Evolutionary conservation across 495 filamentous ascomycete genomes (phyloP), one percentile per base, ranked within the genome.

Genomic region (Cercophora scortea): DNA sequence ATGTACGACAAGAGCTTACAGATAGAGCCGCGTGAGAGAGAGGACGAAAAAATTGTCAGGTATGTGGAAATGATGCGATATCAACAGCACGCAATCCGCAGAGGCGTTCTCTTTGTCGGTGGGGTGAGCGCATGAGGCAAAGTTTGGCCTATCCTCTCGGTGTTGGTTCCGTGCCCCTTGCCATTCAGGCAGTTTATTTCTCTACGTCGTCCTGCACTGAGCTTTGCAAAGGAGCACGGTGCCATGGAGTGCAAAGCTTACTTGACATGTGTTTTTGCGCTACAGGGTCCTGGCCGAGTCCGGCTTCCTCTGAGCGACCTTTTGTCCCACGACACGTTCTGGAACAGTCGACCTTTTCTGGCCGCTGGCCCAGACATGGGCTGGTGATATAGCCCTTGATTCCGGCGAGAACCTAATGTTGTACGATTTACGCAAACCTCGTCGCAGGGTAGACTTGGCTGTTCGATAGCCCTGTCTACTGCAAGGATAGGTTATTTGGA

Each of bases 1-100:
- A 96, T 97, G 94, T 98, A 96, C 71, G 89, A 97, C 63, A 87
- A 87, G 72, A 95, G 89, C 65, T 76, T 97, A 75, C 77, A 81
- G 55, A 85, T 98, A 47, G 93, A 98, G 69, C 93, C 94, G 43
- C 78, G 94, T 59, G 93, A 97, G 71, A 79, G 93, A 57, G 93
- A 97, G 69, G 93, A 98, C 67, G 93, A 98, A 56, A 81, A 81
- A 65, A 81, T 81, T 49, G 78, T 81, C 45, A 78, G 78, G 78
- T 81, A 75, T 45, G 74, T 75, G 35, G 48, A 42, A 33, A 12
- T 18, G 11, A 8, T 12, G 36, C 46, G 41, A 10, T 10, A 1
- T 2, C 8, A 38, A 38, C 13, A 13, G 36, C 8, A 11, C 13
- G 10, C 3, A 8, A 38, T 38, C 8, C 25, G 25, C 45, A 47